Evolutionary conservation across 73 alveolate species (phyloP), one percentile per base, ranked within the genome.

Genomic region (Urostyla sp.): DNA sequence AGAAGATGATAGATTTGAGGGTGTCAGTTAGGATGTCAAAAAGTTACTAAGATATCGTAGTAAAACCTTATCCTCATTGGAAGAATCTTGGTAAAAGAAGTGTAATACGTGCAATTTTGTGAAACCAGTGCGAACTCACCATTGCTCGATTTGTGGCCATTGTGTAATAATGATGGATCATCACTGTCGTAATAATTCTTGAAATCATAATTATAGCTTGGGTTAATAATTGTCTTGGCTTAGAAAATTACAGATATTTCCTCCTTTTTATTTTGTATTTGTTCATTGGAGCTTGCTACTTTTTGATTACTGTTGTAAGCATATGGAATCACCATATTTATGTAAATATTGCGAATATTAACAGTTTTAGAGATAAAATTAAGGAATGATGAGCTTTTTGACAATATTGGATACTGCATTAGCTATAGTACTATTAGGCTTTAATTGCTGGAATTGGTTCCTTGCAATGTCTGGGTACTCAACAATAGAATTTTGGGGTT

Each of bases 121-220:
- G 78, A 95, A 95, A 72, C 99, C 99, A 21, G 91, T 86, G 66
- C 84, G 98, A 52, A 87, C 98, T 15, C 99, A 95, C 67, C 99
- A 95, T 80, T 95, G 99, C 77, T 53, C 92, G n/a, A 90, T 95
- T 37, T 95, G 99, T 90, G 88, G 93, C 74, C 73, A 91, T 50
- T 95, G 99, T 60, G 93, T 90, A 63, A 84, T 88, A 82, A 66
- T 84, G 83, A 95, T 95, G 99, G 99, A 95, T 88, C 96, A 93
- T 75, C 96, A 89, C 83, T 88, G 98, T 59, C 98, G 86, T 74
- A 69, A 58, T 85, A 11, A 27, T 40, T 20, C 21, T 23, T 40
- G 18, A 3, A 10, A 6, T 2, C 44, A 26, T 37, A 20, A 18
- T 46, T 73, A 5, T 61, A 78, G 89, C 90, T 16, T 80, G 90